phyloP scores from a whole-genome alignment of 768 basidiomycete genomes.

The Omphalotus guepiniiformis region DNA sequence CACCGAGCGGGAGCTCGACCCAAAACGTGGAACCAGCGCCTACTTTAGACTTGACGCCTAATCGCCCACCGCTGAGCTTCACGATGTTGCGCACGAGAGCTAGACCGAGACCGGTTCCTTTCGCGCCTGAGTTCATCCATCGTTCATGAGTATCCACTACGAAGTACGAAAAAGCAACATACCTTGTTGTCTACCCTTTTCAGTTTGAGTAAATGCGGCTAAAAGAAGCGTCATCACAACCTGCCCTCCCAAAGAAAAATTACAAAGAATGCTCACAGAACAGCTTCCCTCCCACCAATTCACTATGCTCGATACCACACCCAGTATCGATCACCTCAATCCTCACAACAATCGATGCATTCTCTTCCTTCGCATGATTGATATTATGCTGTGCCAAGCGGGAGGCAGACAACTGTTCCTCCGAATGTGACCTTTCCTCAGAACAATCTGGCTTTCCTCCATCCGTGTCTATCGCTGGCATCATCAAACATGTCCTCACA shows the following conservation, averaged over 20 bases:
- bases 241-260: neutral
- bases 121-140: constrained; percentile 42
- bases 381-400: constrained; percentile 4
- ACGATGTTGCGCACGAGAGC: constrained; percentile 55
- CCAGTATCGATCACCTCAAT: constrained; percentile 70
- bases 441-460: too few relatives aligned
- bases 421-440: neutral
- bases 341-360: constrained; percentile 54
- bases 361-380: constrained; percentile 26
- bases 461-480: constrained; percentile 17
- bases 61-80: constrained; percentile 49
- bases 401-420: neutral
- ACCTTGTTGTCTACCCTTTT: constrained; percentile 7
- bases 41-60: constrained; percentile 44
- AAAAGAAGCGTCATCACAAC: neutral
- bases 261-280: constrained; percentile 39
- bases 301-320: constrained; percentile 53
- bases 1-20: constrained; percentile 56
- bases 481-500: constrained; percentile 51
- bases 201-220: constrained; percentile 23
- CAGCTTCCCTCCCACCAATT: constrained; percentile 55
- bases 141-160: too few relatives aligned
- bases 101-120: constrained; percentile 46
- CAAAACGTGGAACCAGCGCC: constrained; percentile 70
- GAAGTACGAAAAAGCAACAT: too few relatives aligned